Conservation (phyloP, 257 asterid genomes). For the Solanum pinnatisectum region DNA sequence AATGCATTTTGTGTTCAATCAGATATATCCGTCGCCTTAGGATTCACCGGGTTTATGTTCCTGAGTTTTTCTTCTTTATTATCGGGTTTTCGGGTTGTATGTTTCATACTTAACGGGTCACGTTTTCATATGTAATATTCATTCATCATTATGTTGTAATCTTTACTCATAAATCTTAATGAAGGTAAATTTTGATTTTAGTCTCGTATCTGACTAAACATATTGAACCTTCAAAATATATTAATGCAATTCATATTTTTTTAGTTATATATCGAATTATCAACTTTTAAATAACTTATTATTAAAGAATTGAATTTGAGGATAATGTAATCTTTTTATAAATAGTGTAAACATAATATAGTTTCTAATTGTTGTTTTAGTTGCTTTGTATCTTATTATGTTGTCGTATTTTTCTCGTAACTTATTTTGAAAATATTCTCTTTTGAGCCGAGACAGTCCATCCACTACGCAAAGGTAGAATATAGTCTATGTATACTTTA, state of each 20-base stretch:
- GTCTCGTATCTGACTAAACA: not conserved
- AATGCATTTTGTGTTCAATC: conserved; percentile 33
- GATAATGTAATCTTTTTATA: not conserved
- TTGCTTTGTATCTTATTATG: not conserved
- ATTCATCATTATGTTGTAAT: not conserved
- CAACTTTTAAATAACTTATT: not conserved
- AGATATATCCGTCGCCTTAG: conserved; percentile 29
- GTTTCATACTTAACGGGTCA: conserved; percentile 29
- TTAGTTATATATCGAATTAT: not conserved
- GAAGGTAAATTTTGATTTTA: not conserved
- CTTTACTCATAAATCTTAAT: not conserved
- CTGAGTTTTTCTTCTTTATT: conserved; percentile 26
- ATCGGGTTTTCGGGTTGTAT: conserved; percentile 35
- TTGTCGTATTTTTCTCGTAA: not conserved
- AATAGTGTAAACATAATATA: not conserved
- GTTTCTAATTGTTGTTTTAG: not conserved
- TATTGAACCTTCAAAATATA: not conserved
- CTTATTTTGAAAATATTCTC: not conserved
- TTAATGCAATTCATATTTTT: not conserved
- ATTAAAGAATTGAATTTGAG: not conserved
- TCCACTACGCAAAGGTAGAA: not conserved
- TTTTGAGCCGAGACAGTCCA: not conserved
- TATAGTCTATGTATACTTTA: not conserved
- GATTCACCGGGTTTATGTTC: conserved; percentile 34
- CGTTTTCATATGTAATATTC: conserved; percentile 23